These are phyloP conservation scores for Aspergillus thermomutatus DNA, from an alignment of 2,329 filamentous ascomycete genomes.

Conservation along the genomic window DNA sequence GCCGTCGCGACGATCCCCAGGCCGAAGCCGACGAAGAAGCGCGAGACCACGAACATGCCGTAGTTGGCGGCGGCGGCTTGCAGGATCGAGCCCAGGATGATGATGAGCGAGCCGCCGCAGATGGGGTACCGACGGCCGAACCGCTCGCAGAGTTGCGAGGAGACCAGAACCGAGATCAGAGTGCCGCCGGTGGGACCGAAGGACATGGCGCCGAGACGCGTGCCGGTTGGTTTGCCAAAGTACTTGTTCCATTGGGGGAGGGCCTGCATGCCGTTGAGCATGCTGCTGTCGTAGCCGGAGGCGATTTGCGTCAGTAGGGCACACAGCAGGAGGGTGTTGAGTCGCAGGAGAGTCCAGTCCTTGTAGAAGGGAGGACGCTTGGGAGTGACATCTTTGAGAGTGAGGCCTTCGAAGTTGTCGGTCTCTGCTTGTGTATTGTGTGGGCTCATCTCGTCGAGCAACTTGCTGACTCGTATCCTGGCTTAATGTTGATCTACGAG, in stretches of 20 bases:
- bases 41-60: conserved; percentile 22
- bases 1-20: conserved; percentile 16
- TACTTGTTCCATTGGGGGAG: conserved; percentile 42
- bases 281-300: conserved; percentile 46
- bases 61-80: conserved; percentile 21
- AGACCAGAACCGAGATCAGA: conserved; percentile 18
- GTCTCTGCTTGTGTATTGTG: neutral
- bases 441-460: neutral
- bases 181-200: conserved; percentile 7
- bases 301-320: conserved; percentile 32
- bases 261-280: conserved; percentile 50
- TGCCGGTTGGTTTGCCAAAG: conserved; percentile 13
- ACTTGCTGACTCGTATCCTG: too few relatives aligned
- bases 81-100: conserved; percentile 22
- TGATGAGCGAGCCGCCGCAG: conserved; percentile 43
- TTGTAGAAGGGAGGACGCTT: conserved; percentile 8
- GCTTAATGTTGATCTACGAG: too few relatives aligned
- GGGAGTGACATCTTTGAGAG: conserved; percentile 11
- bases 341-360: conserved; percentile 10
- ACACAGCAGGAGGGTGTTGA: conserved; percentile 18
- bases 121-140: conserved; percentile 18
- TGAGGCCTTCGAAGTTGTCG: conserved; percentile 10
- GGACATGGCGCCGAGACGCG: conserved; percentile 7
- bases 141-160: conserved; percentile 16
- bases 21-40: conserved; percentile 23